phyloP scores from a whole-genome alignment of 768 basidiomycete species.

The Xerocomellus dryophilus region DNA sequence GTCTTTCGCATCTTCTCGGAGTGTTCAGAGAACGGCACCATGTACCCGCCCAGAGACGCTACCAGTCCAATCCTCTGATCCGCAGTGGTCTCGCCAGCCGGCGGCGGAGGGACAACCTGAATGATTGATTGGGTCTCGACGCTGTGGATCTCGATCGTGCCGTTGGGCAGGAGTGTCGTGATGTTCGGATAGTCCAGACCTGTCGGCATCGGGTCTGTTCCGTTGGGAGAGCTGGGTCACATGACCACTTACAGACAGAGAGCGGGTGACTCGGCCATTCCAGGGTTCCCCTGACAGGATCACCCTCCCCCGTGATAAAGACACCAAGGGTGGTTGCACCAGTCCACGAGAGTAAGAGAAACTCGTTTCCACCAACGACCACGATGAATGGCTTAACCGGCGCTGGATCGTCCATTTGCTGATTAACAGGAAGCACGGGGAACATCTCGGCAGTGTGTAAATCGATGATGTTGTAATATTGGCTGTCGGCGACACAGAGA shows the following conservation, averaged over 20 bases:
- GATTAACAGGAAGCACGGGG: constrained; percentile 76
- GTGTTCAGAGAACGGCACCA: constrained; percentile 42
- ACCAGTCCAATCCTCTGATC: constrained; percentile 30
- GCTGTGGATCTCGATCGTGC: constrained; percentile 78
- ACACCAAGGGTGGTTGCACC: constrained; percentile 79
- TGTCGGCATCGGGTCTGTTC: constrained; percentile 27
- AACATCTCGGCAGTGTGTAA: constrained; percentile 67
- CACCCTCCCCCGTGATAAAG: constrained; percentile 80
- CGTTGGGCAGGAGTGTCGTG: constrained; percentile 72
- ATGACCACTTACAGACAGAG: constrained; percentile 59
- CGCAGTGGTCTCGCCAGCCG: constrained; percentile 18
- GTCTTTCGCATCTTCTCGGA: constrained; percentile 39
- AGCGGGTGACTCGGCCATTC: constrained; percentile 81
- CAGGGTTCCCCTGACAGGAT: constrained; percentile 86
- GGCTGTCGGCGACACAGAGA: constrained; percentile 73
- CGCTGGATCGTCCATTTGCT: constrained; percentile 45
- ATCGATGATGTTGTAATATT: constrained; percentile 76
- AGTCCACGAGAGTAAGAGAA: constrained; percentile 82
- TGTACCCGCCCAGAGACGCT: constrained; percentile 36
- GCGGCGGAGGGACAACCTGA: constrained; percentile 61
- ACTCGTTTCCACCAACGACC: constrained; percentile 74
- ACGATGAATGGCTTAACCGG: constrained; percentile 68
- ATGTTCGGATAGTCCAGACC: constrained; percentile 82
- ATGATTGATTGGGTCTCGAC: constrained; percentile 69
- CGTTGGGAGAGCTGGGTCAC: background rate